phyloP scores from a whole-genome alignment of 192 early-diverging fungal species.

The Linnemannia exigua region DNA sequence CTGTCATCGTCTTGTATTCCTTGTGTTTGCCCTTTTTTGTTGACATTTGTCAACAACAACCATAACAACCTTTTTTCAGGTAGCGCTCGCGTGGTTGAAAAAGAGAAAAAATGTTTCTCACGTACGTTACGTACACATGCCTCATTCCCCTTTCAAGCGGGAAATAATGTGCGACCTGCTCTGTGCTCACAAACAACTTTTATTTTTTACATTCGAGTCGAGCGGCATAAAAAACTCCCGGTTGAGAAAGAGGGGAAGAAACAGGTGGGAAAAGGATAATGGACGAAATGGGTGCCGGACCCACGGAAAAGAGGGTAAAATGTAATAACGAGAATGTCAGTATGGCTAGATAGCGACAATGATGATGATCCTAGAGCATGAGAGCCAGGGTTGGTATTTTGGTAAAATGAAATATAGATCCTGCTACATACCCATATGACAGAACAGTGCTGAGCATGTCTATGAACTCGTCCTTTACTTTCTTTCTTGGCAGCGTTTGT shows the following conservation, averaged over 20 bases:
- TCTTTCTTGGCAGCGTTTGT: background rate
- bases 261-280: background rate
- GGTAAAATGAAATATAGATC: background rate
- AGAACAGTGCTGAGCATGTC: background rate
- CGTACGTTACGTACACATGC: background rate
- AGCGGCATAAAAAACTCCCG: conserved; percentile 5
- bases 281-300: background rate
- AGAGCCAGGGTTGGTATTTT: conserved; percentile 5
- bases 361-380: background rate
- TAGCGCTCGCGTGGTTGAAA: background rate
- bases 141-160: background rate
- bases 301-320: background rate
- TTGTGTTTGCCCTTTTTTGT: background rate
- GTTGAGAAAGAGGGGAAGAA: background rate
- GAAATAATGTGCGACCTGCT: background rate
- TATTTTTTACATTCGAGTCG: background rate
- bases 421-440: background rate
- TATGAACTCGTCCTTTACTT: background rate
- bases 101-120: background rate
- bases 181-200: background rate
- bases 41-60: background rate
- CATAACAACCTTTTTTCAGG: background rate
- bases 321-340: background rate
- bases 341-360: background rate
- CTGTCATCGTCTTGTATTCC: background rate